Evolutionary conservation across 2,329 filamentous ascomycete genomes (phyloP), one percentile per base, ranked within the genome.

Genomic region (Lachnellula occidentalis): DNA sequence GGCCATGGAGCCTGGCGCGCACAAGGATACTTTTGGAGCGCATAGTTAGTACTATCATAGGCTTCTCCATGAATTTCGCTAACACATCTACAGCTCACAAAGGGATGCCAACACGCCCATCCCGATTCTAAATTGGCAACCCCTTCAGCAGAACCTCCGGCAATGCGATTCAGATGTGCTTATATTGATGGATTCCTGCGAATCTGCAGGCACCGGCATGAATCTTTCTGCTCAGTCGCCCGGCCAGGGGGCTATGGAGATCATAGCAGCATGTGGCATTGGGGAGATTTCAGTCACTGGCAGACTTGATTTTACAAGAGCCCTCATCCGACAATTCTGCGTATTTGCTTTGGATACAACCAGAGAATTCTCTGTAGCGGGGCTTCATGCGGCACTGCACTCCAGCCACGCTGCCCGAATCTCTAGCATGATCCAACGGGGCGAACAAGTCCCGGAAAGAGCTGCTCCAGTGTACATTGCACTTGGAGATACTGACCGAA

Each of bases 1-100:
- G 52, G 52, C 17, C 52, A 54, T 50, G 52, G 52, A 22, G 52
- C 8, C 8, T 42, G 39, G 14, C 2, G 12, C 39, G 17, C 5
- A 17, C 8, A n/a, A 12, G 8, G 39, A 9, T 9, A n/a, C 8
- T 42, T 4, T 42, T 9, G 8, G 39, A 4, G 9, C 14, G 8
- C 39, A n/a, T 37, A n/a, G 39, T 42, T 4, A 42, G 39, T 42
- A 42, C 15, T n/a, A 4, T n/a, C 39, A 24, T n/a, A 17, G 11
- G 5, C 39, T 17, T 42, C 17, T 21, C 39, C 15, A 4, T n/a
- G 14, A 4, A 42, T 17, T 42, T 24, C 22, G 22, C 22, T 42
- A 21, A 42, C 39, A 21, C 17, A 9, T 42, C 14, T 42, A 9
- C 17, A 42, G 39, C 14, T 11, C 11, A 12, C 34, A 11, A 36